Evolutionary conservation across 805 yeast species (phyloP).

Genomic region (Cyberlindnera xylosilytica): DNA sequence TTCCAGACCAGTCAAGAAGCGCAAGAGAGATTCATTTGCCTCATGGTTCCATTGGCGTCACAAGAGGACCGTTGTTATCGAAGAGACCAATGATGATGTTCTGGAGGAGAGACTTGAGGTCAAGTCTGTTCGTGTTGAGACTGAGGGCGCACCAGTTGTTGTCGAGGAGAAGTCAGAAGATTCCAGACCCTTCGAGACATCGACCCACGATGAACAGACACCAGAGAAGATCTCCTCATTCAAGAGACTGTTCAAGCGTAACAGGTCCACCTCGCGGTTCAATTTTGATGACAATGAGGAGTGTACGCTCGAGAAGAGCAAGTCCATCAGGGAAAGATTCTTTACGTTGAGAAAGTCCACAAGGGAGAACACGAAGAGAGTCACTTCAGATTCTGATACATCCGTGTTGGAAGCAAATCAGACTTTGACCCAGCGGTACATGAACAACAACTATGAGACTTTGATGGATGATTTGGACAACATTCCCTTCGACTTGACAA

Average conservation of each 20-base stretch:
- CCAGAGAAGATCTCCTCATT: conserved; percentile 1
- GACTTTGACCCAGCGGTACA: conserved; percentile 27
- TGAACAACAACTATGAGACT: conserved; percentile 20
- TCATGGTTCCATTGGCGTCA: neutral
- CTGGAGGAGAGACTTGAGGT: too few species aligned
- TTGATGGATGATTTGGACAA: conserved; percentile 25
- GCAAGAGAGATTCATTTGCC: neutral
- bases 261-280: conserved; percentile 2
- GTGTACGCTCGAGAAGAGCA: conserved; percentile 1
- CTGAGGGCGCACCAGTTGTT: too few species aligned
- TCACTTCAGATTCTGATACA: neutral
- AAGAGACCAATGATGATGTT: too few species aligned
- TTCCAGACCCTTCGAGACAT: neutral
- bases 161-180: too few species aligned
- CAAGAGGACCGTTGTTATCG: too few species aligned
- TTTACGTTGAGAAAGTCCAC: conserved; percentile 6
- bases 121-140: neutral
- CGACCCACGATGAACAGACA: neutral
- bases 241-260: conserved; percentile 8
- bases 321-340: conserved; percentile 12
- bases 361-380: too few species aligned
- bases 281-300: conserved; percentile 4
- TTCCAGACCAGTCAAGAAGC: too few species aligned
- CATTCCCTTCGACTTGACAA: conserved; percentile 22
- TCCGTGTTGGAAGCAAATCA: conserved; percentile 12